Conservation (phyloP, 768 basidiomycete genomes). For the Dentipellis fragilis region DNA sequence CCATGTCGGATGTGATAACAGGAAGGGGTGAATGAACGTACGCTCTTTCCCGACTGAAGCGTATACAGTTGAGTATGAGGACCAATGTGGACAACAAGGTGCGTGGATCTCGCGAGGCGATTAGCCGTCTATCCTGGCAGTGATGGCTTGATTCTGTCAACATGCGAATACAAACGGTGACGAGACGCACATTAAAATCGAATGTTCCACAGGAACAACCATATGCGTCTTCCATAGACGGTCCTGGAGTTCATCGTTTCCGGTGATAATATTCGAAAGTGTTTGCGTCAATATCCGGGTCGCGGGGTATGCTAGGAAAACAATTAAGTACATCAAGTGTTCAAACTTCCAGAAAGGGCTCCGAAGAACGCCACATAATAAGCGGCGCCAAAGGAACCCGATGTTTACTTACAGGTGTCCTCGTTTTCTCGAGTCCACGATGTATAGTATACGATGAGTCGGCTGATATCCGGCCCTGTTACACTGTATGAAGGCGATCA, state of each 20-base stretch:
- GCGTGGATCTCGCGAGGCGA: slow-evolving; percentile 8
- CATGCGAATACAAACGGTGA: background rate
- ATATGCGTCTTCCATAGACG: slow-evolving; percentile 57
- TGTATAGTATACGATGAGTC: slow-evolving; percentile 61
- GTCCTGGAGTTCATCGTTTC: slow-evolving; percentile 48
- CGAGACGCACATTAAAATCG: slow-evolving; percentile 53
- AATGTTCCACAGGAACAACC: slow-evolving; percentile 60
- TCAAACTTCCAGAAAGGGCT: too few relatives aligned
- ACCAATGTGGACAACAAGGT: slow-evolving; percentile 7
- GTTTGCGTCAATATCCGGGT: slow-evolving; percentile 67
- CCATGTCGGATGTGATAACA: background rate
- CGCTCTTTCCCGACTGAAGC: slow-evolving; percentile 4
- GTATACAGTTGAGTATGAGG: slow-evolving; percentile 11
- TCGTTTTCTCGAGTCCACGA: slow-evolving; percentile 59
- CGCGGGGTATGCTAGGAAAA: slow-evolving; percentile 42
- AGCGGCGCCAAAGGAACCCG: too few relatives aligned
- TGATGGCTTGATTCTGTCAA: background rate
- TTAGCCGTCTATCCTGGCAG: slow-evolving; percentile 32
- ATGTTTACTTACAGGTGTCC: slow-evolving; percentile 30
- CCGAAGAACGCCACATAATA: too few relatives aligned
- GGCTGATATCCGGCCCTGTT: slow-evolving; percentile 62
- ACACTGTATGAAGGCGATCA: slow-evolving; percentile 30
- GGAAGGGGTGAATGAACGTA: background rate
- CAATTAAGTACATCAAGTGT: background rate
- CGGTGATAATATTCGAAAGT: slow-evolving; percentile 77